Conservation (phyloP, 805 yeast species). For the Starmerella geochares region DNA sequence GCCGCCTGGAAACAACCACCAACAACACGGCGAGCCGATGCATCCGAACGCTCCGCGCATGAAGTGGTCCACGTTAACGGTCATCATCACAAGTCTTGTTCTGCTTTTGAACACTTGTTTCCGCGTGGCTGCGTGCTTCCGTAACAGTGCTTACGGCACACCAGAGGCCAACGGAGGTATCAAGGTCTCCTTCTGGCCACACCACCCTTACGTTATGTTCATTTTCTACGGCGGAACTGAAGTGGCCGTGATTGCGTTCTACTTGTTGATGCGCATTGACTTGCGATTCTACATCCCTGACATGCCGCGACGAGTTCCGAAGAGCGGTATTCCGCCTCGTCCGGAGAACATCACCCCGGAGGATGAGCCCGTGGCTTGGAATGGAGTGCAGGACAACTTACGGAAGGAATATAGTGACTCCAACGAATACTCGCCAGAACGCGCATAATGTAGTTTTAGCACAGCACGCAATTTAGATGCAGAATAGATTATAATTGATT, state of each 20-base stretch:
- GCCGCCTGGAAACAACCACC: constrained; percentile 35
- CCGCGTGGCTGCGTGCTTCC: constrained; percentile 31
- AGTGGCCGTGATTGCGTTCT: constrained; percentile 44
- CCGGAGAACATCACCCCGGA: not conserved
- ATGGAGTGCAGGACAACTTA: not conserved
- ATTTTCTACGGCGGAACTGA: constrained; percentile 62
- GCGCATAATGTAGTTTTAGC: not conserved
- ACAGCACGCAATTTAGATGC: not conserved
- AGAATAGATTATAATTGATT: not conserved
- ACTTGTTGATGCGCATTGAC: constrained; percentile 57
- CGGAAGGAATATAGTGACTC: constrained; percentile 2
- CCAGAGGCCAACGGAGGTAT: constrained; percentile 7
- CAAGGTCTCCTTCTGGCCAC: constrained; percentile 36
- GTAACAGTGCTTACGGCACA: constrained; percentile 10
- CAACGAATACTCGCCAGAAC: constrained; percentile 2
- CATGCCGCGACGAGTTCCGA: constrained; percentile 21
- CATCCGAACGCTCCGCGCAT: constrained; percentile 30
- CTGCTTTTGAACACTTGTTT: constrained; percentile 28
- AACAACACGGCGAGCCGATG: constrained; percentile 39
- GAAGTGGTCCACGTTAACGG: constrained; percentile 37
- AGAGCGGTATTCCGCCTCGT: constrained; percentile 6
- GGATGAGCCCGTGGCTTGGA: constrained; percentile 13
- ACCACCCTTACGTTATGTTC: constrained; percentile 51
- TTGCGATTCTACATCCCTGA: constrained; percentile 75
- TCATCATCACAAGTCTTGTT: constrained; percentile 20